Evolutionary conservation across 805 yeast species (phyloP).

Genomic region (Candida namnaoensis): DNA sequence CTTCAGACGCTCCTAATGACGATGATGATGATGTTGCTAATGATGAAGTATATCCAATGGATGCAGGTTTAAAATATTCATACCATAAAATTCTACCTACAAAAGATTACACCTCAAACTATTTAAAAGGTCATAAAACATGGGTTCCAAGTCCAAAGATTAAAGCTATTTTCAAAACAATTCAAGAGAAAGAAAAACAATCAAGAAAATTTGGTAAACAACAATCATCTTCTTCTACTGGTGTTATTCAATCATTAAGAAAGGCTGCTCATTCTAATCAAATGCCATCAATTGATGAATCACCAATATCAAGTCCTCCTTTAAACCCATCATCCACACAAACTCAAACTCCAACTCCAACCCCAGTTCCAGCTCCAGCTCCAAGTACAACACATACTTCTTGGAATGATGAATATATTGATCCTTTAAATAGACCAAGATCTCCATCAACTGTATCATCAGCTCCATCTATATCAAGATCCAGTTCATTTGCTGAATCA

Average conservation of each 20-base stretch:
- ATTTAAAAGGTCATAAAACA: slow-evolving; percentile 3
- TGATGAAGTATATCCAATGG: not conserved
- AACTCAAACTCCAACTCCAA: no score
- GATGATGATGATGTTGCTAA: no score
- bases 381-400: no score
- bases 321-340: no score
- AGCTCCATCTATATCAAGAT: no score
- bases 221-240: not conserved
- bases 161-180: not conserved
- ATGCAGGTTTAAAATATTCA: not conserved
- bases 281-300: not conserved
- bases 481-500: not conserved
- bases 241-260: no score
- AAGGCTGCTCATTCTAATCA: not conserved
- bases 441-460: no score
- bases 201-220: no score
- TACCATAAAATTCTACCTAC: not conserved
- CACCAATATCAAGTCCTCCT: not conserved
- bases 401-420: no score
- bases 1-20: no score
- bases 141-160: slow-evolving; percentile 3
- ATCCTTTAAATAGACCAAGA: no score
- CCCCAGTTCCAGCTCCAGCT: no score
- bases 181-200: not conserved
- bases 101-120: slow-evolving; percentile 1